Evolutionary conservation across 768 basidiomycete species (phyloP).

Genomic region (Psilocybe subaeruginosa): DNA sequence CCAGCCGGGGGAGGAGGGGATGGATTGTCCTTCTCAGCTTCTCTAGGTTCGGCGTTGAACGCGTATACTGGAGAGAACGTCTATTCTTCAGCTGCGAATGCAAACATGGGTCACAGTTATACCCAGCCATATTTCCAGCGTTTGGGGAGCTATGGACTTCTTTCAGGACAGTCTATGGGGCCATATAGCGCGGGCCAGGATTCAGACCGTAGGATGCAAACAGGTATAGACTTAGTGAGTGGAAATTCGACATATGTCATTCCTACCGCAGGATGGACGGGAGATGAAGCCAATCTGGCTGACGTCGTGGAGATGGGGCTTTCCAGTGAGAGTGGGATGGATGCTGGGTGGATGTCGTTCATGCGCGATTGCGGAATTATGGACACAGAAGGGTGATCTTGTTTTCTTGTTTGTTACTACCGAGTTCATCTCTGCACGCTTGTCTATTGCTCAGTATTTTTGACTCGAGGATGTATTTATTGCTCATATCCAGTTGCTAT

Average conservation of each 20-base stretch:
- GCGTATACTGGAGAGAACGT: not conserved
- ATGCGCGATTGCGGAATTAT: constrained; percentile 55
- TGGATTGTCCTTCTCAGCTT: not conserved
- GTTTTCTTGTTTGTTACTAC: not conserved
- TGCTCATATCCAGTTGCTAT: too few relatives aligned
- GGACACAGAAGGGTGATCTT: constrained; percentile 26
- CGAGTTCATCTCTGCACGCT: too few relatives aligned
- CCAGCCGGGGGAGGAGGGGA: not conserved
- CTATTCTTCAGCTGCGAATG: not conserved
- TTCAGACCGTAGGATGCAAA: not conserved
- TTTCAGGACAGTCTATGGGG: not conserved
- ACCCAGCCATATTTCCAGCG: not conserved
- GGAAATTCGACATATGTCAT: not conserved
- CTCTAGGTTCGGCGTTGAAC: not conserved
- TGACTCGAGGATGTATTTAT: too few relatives aligned
- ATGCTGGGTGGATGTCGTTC: constrained; percentile 52
- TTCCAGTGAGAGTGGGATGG: constrained; percentile 46
- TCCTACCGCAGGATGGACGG: not conserved
- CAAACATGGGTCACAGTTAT: not conserved
- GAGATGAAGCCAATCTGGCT: constrained; percentile 25
- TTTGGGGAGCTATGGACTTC: not conserved
- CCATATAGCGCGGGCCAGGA: not conserved
- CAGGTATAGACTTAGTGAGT: not conserved
- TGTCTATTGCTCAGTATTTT: too few relatives aligned
- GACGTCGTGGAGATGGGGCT: constrained; percentile 47